Evolutionary conservation across 2,329 filamentous ascomycete species (phyloP), one percentile per base, ranked within the genome.

Genomic region (Colletotrichum trifolii): DNA sequence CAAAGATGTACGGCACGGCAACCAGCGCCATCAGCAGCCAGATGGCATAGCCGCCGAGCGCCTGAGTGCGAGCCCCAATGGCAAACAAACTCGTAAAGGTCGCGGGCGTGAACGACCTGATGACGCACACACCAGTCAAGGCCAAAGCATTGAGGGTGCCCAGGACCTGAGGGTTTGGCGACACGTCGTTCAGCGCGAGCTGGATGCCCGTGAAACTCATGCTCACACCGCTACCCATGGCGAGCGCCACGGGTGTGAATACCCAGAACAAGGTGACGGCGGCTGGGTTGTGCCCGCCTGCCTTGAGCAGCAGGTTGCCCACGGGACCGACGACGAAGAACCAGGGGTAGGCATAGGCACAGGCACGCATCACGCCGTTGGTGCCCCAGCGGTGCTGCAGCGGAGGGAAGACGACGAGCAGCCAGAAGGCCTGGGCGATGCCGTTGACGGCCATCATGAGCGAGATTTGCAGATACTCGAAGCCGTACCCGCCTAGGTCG

Each of bases 131-230:
- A 1, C 87, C 71, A 0, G 90, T 90, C 62, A 95, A 89, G 89
- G 62, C 58, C 46, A 65, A 47, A 25, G 62, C 62, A 70, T 95
- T 95, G 35, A 96, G 78, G 0, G 87, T 93, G 0, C 89, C 91
- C 9, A 95, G 79, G 0, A 87, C 85, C 46, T 82, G 80, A 1
- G 87, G 83, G 9, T 83, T 87, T 0, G 92, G 92, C 0, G 89
- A 84, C 2, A 91, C 86, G 63, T 94, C 91, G 74, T 95, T 95
- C 38, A 95, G 73, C 0, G 88, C 87, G 8, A 95, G 86, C 79
- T 94, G 91, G 1, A 89, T 83, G 2, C 83, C 88, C 0, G 90
- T 94, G 72, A 91, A 91, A 2, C 84, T 81, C 90, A 92, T 93
- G 53, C 83, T 83, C 0, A 92, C 85, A 1, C 88, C 87, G 11